Percentiles rank a stretch among this genome's conserved stretches.
phyloP scores from a whole-genome alignment of 2,329 filamentous ascomycete genomes.

The Fusarium penzigii region DNA sequence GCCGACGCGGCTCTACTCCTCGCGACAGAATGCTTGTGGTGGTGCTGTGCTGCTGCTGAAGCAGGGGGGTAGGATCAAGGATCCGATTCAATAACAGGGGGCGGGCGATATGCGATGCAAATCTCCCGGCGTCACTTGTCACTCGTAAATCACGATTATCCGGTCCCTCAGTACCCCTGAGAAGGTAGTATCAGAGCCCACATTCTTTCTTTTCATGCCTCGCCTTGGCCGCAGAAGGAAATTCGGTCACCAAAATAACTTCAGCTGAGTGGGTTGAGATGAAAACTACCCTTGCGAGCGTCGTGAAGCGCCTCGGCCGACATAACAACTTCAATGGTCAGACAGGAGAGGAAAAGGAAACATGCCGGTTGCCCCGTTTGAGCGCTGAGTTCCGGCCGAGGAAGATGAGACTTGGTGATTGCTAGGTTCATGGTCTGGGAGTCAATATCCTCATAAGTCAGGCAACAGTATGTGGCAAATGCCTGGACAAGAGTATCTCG shows the following conservation, averaged over 20 bases:
- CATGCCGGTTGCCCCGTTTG: neutral
- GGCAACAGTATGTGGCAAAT: neutral
- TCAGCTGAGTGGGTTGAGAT: neutral
- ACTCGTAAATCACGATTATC: neutral
- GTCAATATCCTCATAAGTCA: neutral
- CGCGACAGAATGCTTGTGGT: neutral
- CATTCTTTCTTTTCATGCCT: neutral
- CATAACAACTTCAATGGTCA: neutral
- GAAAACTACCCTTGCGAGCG: neutral
- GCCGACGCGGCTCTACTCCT: neutral
- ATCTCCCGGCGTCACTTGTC: neutral
- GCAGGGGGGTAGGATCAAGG: neutral
- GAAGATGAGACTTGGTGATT: neutral
- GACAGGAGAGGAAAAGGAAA: neutral
- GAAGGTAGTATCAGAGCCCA: neutral
- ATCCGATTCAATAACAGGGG: neutral
- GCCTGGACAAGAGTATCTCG: too few relatives aligned
- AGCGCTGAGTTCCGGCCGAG: neutral
- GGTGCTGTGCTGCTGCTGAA: too few relatives aligned
- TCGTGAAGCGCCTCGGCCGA: neutral
- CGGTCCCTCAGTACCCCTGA: neutral
- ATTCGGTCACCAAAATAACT: neutral
- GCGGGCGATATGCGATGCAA: neutral
- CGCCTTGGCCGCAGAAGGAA: neutral
- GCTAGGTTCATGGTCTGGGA: neutral